Percentiles rank a stretch among this genome's conserved stretches.
Conservation (phyloP, 169 alveolate genomes). For the Pseudocohnilembus persalinus region DNA sequence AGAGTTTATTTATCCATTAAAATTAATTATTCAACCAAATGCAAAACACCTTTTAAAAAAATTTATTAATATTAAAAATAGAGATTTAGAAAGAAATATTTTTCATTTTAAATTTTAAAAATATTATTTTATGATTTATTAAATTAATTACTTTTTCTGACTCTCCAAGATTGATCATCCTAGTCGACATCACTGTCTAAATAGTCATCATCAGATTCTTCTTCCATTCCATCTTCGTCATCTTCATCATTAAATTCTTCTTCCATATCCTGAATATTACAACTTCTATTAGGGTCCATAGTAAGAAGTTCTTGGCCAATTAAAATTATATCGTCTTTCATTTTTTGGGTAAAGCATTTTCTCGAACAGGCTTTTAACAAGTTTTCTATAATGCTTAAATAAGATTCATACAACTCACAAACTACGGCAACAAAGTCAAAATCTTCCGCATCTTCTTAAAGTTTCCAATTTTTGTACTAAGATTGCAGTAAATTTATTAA, state of each 20-base stretch:
- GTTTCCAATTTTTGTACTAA: constrained; percentile 31
- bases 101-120: too few species aligned
- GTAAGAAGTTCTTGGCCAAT: constrained; percentile 45
- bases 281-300: constrained; percentile 75
- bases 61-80: too few species aligned
- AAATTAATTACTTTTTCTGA: constrained; percentile 55
- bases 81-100: too few species aligned
- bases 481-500: constrained; percentile 59
- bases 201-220: constrained; percentile 61
- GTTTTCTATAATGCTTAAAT: constrained; percentile 67
- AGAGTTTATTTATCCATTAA: constrained; percentile 65
- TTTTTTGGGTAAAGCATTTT: constrained; percentile 4
- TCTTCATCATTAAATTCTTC: constrained; percentile 56
- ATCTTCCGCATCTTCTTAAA: constrained; percentile 38
- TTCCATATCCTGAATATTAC: constrained; percentile 57
- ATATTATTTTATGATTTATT: too few species aligned
- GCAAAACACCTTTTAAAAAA: constrained; percentile 54
- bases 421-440: constrained; percentile 50
- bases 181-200: constrained; percentile 59
- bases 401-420: constrained; percentile 72
- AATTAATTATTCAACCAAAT: constrained; percentile 57
- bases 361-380: constrained; percentile 63
- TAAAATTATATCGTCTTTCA: constrained; percentile 27
- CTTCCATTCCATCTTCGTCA: constrained; percentile 57
- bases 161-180: constrained; percentile 89